A percentile compares a stretch with the other conserved stretches of the same genome.
phyloP scores from a whole-genome alignment of 1,284 basidiomycete species.

The Ganoderma leucocontextum region DNA sequence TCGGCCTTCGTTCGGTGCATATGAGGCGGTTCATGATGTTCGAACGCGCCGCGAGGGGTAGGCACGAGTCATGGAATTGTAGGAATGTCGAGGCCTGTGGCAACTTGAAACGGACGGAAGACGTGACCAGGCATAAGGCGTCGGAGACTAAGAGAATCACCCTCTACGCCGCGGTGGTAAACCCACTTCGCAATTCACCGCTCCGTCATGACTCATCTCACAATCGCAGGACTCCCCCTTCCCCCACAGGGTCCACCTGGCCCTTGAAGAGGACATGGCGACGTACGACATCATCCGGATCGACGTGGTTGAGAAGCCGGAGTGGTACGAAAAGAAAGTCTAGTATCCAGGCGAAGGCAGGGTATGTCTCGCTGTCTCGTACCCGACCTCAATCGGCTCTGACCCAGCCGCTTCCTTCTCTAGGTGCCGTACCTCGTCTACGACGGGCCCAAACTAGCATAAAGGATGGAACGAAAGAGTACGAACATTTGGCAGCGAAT shows the following conservation, averaged over 20 bases:
- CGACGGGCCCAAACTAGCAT: conserved; percentile 56
- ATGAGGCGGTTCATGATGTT: conserved; percentile 70
- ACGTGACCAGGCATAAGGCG: background rate
- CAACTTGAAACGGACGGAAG: too few relatives aligned
- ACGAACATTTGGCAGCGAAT: background rate
- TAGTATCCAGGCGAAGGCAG: conserved; percentile 65
- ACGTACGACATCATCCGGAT: conserved; percentile 60
- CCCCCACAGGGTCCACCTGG: conserved; percentile 43
- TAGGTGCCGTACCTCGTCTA: conserved; percentile 61
- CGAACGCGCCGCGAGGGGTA: conserved; percentile 53
- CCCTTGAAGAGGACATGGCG: conserved; percentile 61
- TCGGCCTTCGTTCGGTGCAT: too few relatives aligned
- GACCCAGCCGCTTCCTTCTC: background rate
- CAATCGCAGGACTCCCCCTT: conserved; percentile 14
- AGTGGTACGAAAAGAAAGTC: conserved; percentile 68
- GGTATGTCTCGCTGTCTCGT: conserved; percentile 41
- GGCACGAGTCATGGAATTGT: too few relatives aligned
- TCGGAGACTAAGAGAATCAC: conserved; percentile 45
- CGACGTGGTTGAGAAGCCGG: conserved; percentile 68
- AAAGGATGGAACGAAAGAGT: background rate
- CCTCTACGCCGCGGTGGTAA: conserved; percentile 57
- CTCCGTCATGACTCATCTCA: background rate
- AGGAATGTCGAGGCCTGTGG: too few relatives aligned
- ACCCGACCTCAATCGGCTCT: too few relatives aligned
- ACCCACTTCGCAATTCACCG: conserved; percentile 4